These are phyloP conservation scores for Linum usitatissimum DNA, from an alignment of 345 rosid species.

Conservation along the genomic window DNA sequence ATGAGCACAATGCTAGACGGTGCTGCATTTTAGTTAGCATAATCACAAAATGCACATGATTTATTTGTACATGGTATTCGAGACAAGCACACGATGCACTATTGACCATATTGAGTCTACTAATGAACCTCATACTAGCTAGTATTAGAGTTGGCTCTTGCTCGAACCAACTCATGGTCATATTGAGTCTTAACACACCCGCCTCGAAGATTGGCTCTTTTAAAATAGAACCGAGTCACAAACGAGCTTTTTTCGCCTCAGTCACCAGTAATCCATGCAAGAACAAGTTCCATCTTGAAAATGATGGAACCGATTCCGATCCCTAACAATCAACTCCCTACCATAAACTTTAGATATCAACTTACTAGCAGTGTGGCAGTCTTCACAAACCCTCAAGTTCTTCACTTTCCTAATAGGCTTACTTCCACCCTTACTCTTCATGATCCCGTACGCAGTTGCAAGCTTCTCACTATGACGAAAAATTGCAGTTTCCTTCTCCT, in stretches of 20 bases:
- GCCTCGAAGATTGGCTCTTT: no score
- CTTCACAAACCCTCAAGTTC: constrained; percentile 68
- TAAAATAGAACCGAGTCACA: background rate
- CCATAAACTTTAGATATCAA: constrained; percentile 44
- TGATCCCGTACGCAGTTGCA: constrained; percentile 55
- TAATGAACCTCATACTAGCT: no score
- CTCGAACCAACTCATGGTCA: no score
- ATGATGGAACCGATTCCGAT: constrained; percentile 68
- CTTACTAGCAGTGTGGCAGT: constrained; percentile 64
- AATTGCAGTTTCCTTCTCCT: constrained; percentile 51
- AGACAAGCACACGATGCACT: no score
- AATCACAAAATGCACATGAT: no score
- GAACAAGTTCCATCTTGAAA: constrained; percentile 61
- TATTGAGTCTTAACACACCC: no score
- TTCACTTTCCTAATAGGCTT: constrained; percentile 46
- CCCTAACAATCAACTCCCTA: constrained; percentile 62
- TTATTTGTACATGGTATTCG: no score
- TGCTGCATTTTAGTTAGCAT: no score
- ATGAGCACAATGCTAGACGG: no score
- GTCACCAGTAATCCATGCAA: constrained; percentile 63
- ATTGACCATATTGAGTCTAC: no score
- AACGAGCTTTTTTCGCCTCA: background rate
- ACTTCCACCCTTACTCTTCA: constrained; percentile 26
- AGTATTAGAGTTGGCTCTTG: no score
- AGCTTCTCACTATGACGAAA: constrained; percentile 71